phyloP scores from a whole-genome alignment of 23 red algal species.

The Chondrus crispus region DNA sequence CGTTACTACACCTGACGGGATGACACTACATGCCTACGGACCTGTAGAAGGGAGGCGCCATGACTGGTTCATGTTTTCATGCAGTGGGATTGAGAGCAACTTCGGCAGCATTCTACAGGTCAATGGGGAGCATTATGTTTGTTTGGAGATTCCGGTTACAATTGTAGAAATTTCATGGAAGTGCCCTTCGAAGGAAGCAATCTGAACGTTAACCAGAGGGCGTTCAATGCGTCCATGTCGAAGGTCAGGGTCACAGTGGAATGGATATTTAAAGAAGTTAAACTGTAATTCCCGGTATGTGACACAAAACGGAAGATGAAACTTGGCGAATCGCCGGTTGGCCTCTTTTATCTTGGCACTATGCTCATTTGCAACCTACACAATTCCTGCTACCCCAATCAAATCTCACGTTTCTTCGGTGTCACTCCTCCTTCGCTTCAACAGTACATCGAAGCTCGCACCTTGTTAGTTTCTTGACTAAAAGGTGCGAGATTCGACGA shows the following conservation, averaged over 20 bases:
- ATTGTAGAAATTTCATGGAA: background rate
- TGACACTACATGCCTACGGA: constrained; percentile 12
- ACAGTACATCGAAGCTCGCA: background rate
- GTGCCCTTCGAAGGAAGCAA: constrained; percentile 2
- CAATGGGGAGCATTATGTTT: background rate
- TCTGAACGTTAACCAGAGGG: background rate
- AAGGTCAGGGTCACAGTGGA: background rate
- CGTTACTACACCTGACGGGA: background rate
- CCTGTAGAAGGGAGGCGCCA: constrained; percentile 31
- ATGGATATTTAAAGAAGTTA: constrained; percentile 43
- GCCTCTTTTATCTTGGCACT: background rate
- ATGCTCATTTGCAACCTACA: background rate
- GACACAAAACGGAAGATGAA: background rate
- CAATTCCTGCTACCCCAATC: constrained; percentile 1
- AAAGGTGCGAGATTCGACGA: too few species aligned
- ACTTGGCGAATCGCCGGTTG: background rate
- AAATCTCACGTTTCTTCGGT: background rate
- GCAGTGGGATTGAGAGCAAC: background rate
- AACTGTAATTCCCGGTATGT: background rate
- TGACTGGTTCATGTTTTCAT: constrained; percentile 22
- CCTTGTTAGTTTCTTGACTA: too few species aligned
- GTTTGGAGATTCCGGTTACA: constrained; percentile 10
- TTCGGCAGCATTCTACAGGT: background rate
- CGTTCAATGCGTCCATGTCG: background rate
- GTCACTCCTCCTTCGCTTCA: background rate